Base-by-base conservation (phyloP, 225 moss, liverwort and hornwort species). In the Ulota crispa region DNA sequence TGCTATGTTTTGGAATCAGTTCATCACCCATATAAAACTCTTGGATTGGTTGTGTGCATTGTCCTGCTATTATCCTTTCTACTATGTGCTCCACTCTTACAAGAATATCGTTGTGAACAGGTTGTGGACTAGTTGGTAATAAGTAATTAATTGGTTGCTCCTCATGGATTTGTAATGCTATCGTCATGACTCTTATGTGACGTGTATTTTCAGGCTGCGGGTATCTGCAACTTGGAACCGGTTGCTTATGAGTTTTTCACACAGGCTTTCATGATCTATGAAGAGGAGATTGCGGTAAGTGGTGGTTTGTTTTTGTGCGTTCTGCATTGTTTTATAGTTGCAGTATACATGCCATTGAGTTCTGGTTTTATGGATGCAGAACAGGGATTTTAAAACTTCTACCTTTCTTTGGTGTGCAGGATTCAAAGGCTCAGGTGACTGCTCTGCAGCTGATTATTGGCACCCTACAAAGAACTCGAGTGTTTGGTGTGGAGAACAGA, bases 231-330 rank as follows among this genome's bases (percentile, higher is more conserved):
- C 80, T 42, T 99, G 85, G 98, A 99, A 80, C 98, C 98, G 56
- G 95, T 99, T 74, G 98, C 98, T 12, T 99, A 99, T 71, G 98
- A 95, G 87, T 99, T 99, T 78, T 95, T 99, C 79, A 99, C 98
- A 20, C 98, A 99, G 83, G 98, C 98, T 71, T 99, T 99, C 79
- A 70, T 99, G 93, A 88, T 93, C 27, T 99, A 99, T 62, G 98
- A 99, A 85, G 98, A 99, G 82, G 98, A 99, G 85, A 94, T 99
- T 79, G 91, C 98, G 27, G 98, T 98, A 83, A 81, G 90, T 43
- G 30, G 71, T 56, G 47, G 37, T 73, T 73, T 59, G 11, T 43
- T 74, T 45, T 73, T 18, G 39, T 72, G 62, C 32, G 71, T 50
- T 59, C 20, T 71, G 79, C 26, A 80, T 57, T 23, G 26, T 47